Evolutionary conservation across 2,329 filamentous ascomycete genomes (phyloP).

Genomic region (Paraphaeosphaeria sporulosa): DNA sequence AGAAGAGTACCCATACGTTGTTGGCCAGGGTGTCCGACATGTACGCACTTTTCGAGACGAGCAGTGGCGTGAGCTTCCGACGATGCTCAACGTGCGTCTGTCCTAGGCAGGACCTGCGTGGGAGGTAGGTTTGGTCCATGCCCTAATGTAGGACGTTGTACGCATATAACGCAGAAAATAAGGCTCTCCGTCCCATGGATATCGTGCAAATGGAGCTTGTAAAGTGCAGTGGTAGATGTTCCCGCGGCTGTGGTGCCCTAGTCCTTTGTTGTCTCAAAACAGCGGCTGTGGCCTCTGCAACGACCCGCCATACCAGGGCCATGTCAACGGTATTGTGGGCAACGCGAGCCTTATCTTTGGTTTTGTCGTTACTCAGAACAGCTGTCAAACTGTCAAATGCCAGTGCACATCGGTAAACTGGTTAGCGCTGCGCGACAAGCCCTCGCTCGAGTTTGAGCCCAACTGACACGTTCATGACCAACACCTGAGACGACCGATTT

Average conservation of each 20-base stretch:
- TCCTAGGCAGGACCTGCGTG: not conserved
- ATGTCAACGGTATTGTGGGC: constrained; percentile 41
- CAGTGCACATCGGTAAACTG: constrained; percentile 9
- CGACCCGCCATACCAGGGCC: constrained; percentile 36
- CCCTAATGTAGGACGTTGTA: not conserved
- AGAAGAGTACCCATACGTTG: not conserved
- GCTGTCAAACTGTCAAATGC: constrained; percentile 14
- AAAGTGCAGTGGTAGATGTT: not conserved
- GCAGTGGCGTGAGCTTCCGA: not conserved
- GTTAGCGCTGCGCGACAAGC: constrained; percentile 14
- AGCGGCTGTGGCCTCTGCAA: constrained; percentile 15
- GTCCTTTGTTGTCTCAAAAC: constrained; percentile 6
- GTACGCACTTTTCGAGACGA: not conserved
- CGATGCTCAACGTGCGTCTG: not conserved
- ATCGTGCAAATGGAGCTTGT: not conserved
- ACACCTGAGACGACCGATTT: not conserved
- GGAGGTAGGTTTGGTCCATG: not conserved
- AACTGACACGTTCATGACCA: not conserved
- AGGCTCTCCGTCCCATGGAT: not conserved
- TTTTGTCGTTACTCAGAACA: constrained; percentile 22
- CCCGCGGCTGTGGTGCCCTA: constrained; percentile 12
- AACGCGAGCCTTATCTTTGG: constrained; percentile 28
- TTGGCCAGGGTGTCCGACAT: not conserved
- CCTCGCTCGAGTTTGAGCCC: constrained; percentile 13
- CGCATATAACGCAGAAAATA: not conserved